These are phyloP conservation scores for Plasmodiophora brassicae DNA, from an alignment of 208 protist species.

Conservation along the genomic window DNA sequence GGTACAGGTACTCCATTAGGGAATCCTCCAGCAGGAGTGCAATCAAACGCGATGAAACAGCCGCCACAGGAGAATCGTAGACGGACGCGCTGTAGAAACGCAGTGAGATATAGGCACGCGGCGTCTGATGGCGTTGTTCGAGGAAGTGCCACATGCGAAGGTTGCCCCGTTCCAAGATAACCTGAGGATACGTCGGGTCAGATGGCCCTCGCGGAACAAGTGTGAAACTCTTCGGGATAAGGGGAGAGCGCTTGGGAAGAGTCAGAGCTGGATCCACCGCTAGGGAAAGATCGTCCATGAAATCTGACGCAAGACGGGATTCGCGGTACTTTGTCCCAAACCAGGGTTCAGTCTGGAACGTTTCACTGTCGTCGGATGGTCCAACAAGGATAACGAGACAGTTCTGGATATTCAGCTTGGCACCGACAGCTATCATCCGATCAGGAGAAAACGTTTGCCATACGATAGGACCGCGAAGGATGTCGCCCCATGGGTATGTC, in stretches of 20 bases:
- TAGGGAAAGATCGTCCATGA: neutral
- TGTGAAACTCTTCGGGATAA: neutral
- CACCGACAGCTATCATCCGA: neutral
- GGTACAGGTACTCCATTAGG: neutral
- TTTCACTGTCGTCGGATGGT: neutral
- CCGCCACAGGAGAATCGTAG: neutral
- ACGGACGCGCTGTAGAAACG: neutral
- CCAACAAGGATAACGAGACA: neutral
- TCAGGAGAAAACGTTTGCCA: neutral
- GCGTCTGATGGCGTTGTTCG: neutral
- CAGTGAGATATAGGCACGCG: neutral
- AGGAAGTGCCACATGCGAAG: neutral
- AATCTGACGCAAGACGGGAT: neutral
- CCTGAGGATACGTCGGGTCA: neutral
- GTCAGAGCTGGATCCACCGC: neutral
- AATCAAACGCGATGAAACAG: neutral
- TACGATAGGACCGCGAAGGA: neutral
- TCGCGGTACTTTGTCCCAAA: neutral
- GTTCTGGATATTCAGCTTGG: neutral
- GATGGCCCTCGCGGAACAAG: neutral
- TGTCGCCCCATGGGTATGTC: neutral
- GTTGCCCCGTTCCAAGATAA: neutral
- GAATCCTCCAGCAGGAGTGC: conserved; percentile 5
- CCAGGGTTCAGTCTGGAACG: neutral
- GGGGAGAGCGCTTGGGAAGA: neutral